Evolutionary conservation across 2,329 filamentous ascomycete species (phyloP).

Genomic region (Sporothrix globosa): DNA sequence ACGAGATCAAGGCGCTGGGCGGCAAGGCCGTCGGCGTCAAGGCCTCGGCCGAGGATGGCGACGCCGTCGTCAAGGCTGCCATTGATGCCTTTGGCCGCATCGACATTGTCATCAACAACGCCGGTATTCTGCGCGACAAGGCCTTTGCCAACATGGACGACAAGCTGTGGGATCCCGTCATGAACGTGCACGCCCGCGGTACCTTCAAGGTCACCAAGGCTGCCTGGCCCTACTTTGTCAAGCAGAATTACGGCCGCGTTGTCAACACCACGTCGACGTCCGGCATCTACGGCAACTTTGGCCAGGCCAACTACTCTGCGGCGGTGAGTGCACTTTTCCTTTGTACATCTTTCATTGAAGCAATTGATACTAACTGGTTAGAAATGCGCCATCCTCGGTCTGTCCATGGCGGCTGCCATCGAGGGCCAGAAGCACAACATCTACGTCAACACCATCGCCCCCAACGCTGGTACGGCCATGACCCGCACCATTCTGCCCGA

Average conservation of each 20-base stretch:
- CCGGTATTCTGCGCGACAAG: constrained; percentile 96
- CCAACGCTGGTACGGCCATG: constrained; percentile 95
- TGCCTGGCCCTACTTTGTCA: constrained; percentile 95
- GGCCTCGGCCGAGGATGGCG: constrained; percentile 90
- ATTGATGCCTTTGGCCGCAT: constrained; percentile 93
- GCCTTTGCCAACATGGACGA: constrained; percentile 98
- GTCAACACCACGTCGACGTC: constrained; percentile 97
- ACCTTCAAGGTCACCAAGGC: constrained; percentile 98
- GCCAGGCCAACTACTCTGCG: constrained; percentile 95
- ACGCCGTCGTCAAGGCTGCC: constrained; percentile 85
- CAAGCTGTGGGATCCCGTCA: constrained; percentile 84
- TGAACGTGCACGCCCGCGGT: constrained; percentile 89
- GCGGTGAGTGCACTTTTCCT: constrained; percentile 61
- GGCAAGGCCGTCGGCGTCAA: constrained; percentile 92
- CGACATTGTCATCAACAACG: constrained; percentile 97
- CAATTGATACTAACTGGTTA: constrained; percentile 41
- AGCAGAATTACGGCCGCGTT: constrained; percentile 97
- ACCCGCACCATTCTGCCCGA: constrained; percentile 92
- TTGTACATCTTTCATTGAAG: background rate
- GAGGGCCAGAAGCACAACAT: constrained; percentile 98
- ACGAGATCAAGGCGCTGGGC: constrained; percentile 87
- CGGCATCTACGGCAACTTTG: constrained; percentile 99
- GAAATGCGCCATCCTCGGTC: constrained; percentile 92
- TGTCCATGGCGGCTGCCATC: constrained; percentile 88
- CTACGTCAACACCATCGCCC: constrained; percentile 95